Evolutionary conservation across 257 asterid genomes (phyloP), one percentile per base, ranked within the genome.

Genomic region (Scutellaria barbata): DNA sequence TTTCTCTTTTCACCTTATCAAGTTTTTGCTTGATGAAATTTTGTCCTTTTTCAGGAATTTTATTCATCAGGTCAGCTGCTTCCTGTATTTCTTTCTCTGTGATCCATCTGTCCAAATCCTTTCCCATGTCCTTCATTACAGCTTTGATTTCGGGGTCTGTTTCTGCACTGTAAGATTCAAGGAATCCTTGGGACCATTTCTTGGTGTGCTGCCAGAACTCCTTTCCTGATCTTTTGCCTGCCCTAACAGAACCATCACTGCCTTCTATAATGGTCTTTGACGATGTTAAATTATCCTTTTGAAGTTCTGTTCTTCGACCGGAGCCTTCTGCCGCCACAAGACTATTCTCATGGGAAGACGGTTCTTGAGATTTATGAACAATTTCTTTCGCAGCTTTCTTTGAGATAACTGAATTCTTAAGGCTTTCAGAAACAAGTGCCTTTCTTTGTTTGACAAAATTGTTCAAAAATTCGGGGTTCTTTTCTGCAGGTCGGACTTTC

Each of bases 141-240:
- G 82, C 86, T 87, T 88, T 95, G 63, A 83, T 77, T 82, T 92
- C 99, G 7, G 97, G 94, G 69, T 92, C 96, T 9, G 89, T 72
- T 76, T 89, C 97, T 51, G 95, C 95, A 73, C 85, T 95, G 60
- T 88, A 92, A 52, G 88, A 83, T 67, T 91, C 90, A 42, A 95
- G 68, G 78, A 92, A 89, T 51, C 88, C 99, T 70, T 85, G 80
- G 35, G 99, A 95, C 98, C 97, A 92, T 82, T 83, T 95, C 89
- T 89, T 95, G 4, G 99, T 95, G 83, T 92, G 95, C 81, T 92
- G 86, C 99, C 99, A 95, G 73, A 50, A 92, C 84, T 92, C 99
- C 78, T 77, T 88, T 35, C 96, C 98, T 1, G 89, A 76, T 82
- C 41, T 87, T 81, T 92, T 95, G 51, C 97, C 97, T 39, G 88